Conservation (phyloP, 495 filamentous ascomycete genomes). For the Annulohypoxylon stygium region DNA sequence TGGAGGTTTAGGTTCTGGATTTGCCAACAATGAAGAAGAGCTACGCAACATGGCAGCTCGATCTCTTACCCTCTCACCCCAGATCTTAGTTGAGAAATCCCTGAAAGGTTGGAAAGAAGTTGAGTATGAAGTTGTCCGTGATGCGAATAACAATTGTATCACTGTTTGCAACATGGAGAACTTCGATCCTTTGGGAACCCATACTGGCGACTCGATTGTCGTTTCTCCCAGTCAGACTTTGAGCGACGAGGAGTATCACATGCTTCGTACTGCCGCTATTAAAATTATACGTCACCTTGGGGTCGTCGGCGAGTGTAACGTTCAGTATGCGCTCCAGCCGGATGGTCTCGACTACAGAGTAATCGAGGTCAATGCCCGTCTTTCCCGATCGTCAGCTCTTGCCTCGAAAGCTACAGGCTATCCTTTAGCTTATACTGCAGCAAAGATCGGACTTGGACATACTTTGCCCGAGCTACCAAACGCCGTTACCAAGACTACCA, state of each 20-base stretch:
- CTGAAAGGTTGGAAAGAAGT: conserved; percentile 99
- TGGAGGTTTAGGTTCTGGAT: conserved; percentile 96
- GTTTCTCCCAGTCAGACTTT: conserved; percentile 96
- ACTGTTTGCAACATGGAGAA: conserved; percentile 99
- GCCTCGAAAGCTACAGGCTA: conserved; percentile 99
- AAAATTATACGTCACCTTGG: conserved; percentile 96
- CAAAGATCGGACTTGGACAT: conserved; percentile 96
- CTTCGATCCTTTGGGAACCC: conserved; percentile 95
- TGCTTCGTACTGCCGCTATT: conserved; percentile 95
- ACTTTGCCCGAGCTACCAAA: conserved; percentile 95
- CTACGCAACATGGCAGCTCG: conserved; percentile 91
- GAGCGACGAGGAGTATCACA: conserved; percentile 98
- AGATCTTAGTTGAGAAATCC: conserved; percentile 99
- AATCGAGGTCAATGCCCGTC: conserved; percentile 97
- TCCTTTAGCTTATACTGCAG: conserved; percentile 94
- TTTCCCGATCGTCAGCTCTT: conserved; percentile 94
- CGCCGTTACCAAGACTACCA: conserved; percentile 97
- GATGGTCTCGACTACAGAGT: conserved; percentile 96
- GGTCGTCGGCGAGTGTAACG: conserved; percentile 97
- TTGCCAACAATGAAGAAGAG: conserved; percentile 93
- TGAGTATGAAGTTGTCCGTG: conserved; percentile 96
- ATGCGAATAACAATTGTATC: conserved; percentile 96
- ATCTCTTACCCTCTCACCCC: conserved; percentile 93
- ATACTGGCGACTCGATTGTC: conserved; percentile 97
- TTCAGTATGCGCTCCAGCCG: conserved; percentile 96